Percentiles rank a stretch among this genome's conserved stretches.
These are phyloP conservation scores for Russula vinacea DNA, from an alignment of 768 basidiomycete genomes.

Conservation along the genomic window DNA sequence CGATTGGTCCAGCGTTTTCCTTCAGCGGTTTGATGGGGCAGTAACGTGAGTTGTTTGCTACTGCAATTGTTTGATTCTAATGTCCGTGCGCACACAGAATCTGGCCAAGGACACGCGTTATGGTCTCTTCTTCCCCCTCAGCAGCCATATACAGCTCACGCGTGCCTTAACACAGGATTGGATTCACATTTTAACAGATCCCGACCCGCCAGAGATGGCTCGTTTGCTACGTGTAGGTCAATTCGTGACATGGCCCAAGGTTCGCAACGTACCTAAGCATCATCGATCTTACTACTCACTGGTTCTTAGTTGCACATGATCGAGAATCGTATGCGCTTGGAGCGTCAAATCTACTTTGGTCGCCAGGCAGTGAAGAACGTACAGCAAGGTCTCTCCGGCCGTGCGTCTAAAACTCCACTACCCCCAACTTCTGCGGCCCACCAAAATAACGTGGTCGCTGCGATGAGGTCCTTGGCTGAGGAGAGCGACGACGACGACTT, in stretches of 20 bases:
- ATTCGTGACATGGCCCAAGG: slow-evolving; percentile 95
- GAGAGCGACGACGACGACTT: slow-evolving; percentile 31
- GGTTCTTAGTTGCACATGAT: slow-evolving; percentile 83
- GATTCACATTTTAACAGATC: slow-evolving; percentile 67
- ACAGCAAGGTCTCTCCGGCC: slow-evolving; percentile 37
- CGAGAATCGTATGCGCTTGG: slow-evolving; percentile 80
- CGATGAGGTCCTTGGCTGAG: slow-evolving; percentile 10
- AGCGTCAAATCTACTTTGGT: slow-evolving; percentile 78
- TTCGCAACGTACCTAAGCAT: slow-evolving; percentile 36
- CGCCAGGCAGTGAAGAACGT: slow-evolving; percentile 65
- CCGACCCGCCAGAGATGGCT: slow-evolving; percentile 71
- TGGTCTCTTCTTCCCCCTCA: slow-evolving; percentile 41
- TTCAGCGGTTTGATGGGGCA: slow-evolving; percentile 87
- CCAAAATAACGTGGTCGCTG: slow-evolving; percentile 21
- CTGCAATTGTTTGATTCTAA: not conserved
- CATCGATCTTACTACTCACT: not conserved
- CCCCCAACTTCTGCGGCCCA: slow-evolving; percentile 8
- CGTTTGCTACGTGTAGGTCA: slow-evolving; percentile 88
- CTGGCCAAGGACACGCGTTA: slow-evolving; percentile 78
- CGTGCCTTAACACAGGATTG: slow-evolving; percentile 25
- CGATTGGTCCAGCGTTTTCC: slow-evolving; percentile 95
- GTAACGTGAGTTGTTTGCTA: slow-evolving; percentile 61
- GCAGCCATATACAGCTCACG: slow-evolving; percentile 16
- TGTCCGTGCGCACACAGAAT: slow-evolving; percentile 47
- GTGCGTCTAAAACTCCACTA: slow-evolving; percentile 27